phyloP scores from a whole-genome alignment of 257 asterid genomes.

The Gynochthodes officinalis region DNA sequence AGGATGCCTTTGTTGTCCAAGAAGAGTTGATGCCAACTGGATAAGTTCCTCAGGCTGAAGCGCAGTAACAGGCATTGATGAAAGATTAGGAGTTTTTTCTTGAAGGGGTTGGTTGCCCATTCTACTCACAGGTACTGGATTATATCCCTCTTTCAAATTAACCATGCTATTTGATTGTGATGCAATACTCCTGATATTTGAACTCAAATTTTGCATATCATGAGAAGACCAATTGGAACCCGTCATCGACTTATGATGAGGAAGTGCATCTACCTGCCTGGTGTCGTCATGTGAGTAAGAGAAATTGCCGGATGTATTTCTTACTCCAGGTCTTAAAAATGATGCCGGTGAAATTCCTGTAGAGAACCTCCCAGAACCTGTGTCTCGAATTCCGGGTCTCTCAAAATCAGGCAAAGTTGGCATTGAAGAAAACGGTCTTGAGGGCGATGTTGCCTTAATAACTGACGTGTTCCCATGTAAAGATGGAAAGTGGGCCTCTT shows the following conservation, averaged over 20 bases:
- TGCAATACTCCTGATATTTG: conserved; percentile 19
- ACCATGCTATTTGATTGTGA: conserved; percentile 23
- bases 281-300: conserved; percentile 17
- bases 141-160: conserved; percentile 33
- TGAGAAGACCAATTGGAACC: conserved; percentile 49
- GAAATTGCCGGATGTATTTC: conserved; percentile 20
- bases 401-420: conserved; percentile 28
- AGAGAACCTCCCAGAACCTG: conserved; percentile 22
- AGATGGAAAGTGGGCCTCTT: conserved; percentile 31
- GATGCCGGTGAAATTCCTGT: conserved; percentile 29
- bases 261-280: conserved; percentile 37
- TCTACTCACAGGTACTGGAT: conserved; percentile 30
- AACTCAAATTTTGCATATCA: conserved; percentile 36
- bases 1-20: conserved; percentile 65
- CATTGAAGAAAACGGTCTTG: conserved; percentile 44
- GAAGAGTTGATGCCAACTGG: conserved; percentile 66
- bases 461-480: conserved; percentile 32
- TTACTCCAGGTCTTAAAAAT: conserved; percentile 18
- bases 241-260: conserved; percentile 35
- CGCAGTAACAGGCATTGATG: conserved; percentile 32
- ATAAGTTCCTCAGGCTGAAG: conserved; percentile 69
- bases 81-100: conserved; percentile 38
- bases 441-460: conserved; percentile 52
- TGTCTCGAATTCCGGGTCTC: conserved; percentile 25
- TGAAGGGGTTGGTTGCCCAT: conserved; percentile 34